Evolutionary conservation across 768 basidiomycete genomes (phyloP), one percentile per base, ranked within the genome.

Genomic region (Podaxis sp.): DNA sequence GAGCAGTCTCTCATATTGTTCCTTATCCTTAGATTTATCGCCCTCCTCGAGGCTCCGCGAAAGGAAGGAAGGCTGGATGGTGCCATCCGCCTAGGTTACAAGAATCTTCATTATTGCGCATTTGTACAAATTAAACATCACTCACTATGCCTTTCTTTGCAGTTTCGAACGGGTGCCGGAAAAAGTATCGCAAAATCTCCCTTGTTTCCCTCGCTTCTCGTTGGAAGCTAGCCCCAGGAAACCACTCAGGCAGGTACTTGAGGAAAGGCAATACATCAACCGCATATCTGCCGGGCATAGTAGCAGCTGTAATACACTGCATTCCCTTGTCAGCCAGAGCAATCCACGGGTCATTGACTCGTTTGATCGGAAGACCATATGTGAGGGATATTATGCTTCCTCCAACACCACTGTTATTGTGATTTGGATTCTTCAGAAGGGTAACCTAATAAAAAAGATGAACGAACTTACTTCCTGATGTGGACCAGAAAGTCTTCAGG

Each of bases 161-260:
- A 22, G 64, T 63, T 4, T 44, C 48, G 33, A 69, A 81, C 0
- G 80, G 80, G 24, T 68, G 63, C 11, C 75, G 69, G 28, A 73
- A 64, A 73, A 80, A 75, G 12, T 72, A 67, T 6, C 68, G 46
- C 12, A 74, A 68, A 11, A 70, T 65, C 40, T 67, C 22, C 22
- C 22, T 22, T 22, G 22, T 22, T 22, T 22, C 22, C 22, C 22
- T 22, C 1, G 22, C 22, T 22, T 22, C 22, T 22, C 22, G 22
- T 22, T 22, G 22, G 22, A 22, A 22, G 22, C 22, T 22, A 22
- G 22, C 22, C 68, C 86, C 87, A 4, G 86, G 86, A 36, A 82
- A 68, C 85, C 84, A 87, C 53, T 68, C 62, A 22, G 22, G 22
- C 1, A 0, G 86, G 65, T 80, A 68, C 66, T 71, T 71, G 38